phyloP scores from a whole-genome alignment of 73 alveolate genomes.

The Uronychia binucleata region DNA sequence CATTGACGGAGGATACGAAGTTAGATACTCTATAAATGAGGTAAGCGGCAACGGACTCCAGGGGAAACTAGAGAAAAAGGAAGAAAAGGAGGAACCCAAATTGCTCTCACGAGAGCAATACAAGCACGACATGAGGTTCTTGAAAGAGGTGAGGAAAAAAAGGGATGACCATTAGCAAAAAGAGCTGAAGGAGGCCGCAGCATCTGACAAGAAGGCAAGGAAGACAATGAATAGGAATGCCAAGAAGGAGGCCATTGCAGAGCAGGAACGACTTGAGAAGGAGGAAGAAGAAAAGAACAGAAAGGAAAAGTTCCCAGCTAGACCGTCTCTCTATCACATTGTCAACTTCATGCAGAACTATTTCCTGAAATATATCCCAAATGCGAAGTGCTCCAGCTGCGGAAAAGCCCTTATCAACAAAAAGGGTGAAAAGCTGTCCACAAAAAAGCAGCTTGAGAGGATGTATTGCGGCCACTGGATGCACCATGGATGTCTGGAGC shows the following conservation, averaged over 20 bases:
- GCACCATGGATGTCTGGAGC: background rate
- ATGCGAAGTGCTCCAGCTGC: slow-evolving; percentile 9
- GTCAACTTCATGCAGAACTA: slow-evolving; percentile 2
- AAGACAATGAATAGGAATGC: background rate
- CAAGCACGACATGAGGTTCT: background rate
- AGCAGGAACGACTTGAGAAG: background rate
- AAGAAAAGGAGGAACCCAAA: background rate
- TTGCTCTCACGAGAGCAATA: background rate
- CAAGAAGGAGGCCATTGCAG: background rate
- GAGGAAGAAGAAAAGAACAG: background rate
- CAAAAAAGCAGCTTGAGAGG: slow-evolving; percentile 1
- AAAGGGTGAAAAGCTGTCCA: background rate
- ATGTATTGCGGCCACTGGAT: slow-evolving; percentile 21
- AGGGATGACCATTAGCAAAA: background rate
- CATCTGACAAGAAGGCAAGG: background rate
- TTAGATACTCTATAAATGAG: background rate
- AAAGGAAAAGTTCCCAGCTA: background rate
- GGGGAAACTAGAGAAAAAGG: background rate
- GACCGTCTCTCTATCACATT: background rate
- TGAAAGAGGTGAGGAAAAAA: background rate
- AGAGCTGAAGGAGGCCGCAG: background rate
- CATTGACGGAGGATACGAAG: background rate
- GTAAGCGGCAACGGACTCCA: background rate
- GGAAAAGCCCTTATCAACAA: background rate
- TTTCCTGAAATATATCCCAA: slow-evolving; percentile 9